Conservation (phyloP, 2,329 filamentous ascomycete species). For the Knoxdaviesia capensis region DNA sequence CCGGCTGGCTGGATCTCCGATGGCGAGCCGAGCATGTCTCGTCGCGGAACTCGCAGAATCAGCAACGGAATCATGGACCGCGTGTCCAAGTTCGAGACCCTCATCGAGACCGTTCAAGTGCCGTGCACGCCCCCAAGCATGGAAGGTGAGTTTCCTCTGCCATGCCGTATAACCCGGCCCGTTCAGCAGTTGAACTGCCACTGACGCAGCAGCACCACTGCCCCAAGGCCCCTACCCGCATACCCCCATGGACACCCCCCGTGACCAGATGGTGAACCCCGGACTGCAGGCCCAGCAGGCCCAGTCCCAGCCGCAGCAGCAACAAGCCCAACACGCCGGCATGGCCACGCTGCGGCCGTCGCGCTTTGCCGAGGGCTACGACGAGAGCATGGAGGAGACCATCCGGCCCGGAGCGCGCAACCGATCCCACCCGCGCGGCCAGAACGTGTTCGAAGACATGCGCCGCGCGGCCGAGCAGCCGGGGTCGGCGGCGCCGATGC, state of each 20-base stretch:
- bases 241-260: background rate
- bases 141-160: too few species aligned
- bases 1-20: conserved; percentile 30
- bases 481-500: too few species aligned
- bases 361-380: conserved; percentile 39
- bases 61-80: conserved; percentile 42
- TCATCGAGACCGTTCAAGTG: conserved; percentile 23
- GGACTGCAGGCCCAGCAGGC: conserved; percentile 1
- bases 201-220: too few species aligned
- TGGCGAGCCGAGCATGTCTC: conserved; percentile 21
- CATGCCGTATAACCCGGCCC: too few species aligned
- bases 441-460: conserved; percentile 38
- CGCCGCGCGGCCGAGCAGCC: conserved; percentile 32
- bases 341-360: conserved; percentile 12
- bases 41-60: too few species aligned
- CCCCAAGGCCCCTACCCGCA: too few species aligned
- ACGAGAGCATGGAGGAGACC: conserved; percentile 47
- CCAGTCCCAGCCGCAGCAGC: background rate
- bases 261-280: conserved; percentile 6
- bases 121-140: conserved; percentile 43
- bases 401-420: conserved; percentile 30
- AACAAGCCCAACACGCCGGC: background rate
- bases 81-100: conserved; percentile 36
- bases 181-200: too few species aligned
- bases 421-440: conserved; percentile 21